phyloP scores from a whole-genome alignment of 1,284 basidiomycete species.

The Tilletia caries region DNA sequence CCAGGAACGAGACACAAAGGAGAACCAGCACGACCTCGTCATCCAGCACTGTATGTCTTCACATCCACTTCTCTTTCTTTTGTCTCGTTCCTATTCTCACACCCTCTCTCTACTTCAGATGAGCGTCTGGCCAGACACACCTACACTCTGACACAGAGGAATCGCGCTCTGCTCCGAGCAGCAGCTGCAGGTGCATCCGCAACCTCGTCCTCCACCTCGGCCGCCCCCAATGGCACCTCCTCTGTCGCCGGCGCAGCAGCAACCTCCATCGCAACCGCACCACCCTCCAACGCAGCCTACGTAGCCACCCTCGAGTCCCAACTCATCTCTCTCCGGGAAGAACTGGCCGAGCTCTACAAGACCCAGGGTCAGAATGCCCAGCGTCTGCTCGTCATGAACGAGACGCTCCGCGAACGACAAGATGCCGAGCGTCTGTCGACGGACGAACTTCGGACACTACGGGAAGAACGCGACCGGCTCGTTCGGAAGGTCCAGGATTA shows the following conservation, averaged over 20 bases:
- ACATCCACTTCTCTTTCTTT: neutral
- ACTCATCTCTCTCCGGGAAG: conserved; percentile 19
- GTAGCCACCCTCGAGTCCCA: conserved; percentile 14
- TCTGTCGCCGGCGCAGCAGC: conserved; percentile 9
- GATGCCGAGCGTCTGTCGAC: conserved; percentile 71
- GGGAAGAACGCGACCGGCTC: conserved; percentile 69
- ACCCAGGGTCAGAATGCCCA: conserved; percentile 94
- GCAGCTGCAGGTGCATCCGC: conserved; percentile 11
- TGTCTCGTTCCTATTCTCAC: neutral
- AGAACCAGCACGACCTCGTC: conserved; percentile 29
- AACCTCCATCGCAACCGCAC: neutral
- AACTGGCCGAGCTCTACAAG: conserved; percentile 75
- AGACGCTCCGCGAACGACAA: conserved; percentile 86
- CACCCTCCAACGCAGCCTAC: conserved; percentile 63
- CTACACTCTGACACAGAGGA: conserved; percentile 8
- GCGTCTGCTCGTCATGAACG: conserved; percentile 83
- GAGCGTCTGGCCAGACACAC: conserved; percentile 17
- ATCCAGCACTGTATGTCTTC: conserved; percentile 12
- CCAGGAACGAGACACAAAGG: conserved; percentile 35
- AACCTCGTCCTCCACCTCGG: neutral
- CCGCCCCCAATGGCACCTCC: conserved; percentile 12
- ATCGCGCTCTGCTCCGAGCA: conserved; percentile 18
- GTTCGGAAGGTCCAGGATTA: conserved; percentile 57
- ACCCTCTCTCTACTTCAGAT: conserved; percentile 9
- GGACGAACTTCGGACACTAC: conserved; percentile 69